A percentile compares a stretch with the other conserved stretches of the same genome.
Evolutionary conservation across 2,329 filamentous ascomycete genomes (phyloP).

Genomic region (Sporothrix globosa): DNA sequence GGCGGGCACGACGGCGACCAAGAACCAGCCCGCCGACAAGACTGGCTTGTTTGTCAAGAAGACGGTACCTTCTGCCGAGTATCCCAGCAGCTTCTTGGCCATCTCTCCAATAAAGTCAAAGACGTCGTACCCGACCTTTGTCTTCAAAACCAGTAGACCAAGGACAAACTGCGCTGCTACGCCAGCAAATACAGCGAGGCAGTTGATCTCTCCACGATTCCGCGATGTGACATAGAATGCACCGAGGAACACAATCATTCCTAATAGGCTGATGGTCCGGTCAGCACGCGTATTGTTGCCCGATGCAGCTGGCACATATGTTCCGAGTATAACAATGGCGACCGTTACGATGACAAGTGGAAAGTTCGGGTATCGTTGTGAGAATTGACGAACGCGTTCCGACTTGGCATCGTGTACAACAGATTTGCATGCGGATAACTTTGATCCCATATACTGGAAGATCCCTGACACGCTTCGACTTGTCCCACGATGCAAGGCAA

Average conservation of each 20-base stretch:
- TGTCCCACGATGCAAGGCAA: constrained; percentile 58
- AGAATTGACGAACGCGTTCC: background rate
- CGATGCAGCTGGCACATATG: constrained; percentile 72
- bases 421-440: background rate
- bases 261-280: constrained; percentile 79
- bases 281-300: constrained; percentile 77
- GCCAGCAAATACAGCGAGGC: constrained; percentile 83
- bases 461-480: background rate
- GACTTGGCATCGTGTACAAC: background rate
- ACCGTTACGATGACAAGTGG: constrained; percentile 61
- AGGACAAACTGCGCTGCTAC: constrained; percentile 89
- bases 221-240: constrained; percentile 71
- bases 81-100: constrained; percentile 73
- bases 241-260: constrained; percentile 70
- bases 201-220: constrained; percentile 65
- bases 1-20: constrained; percentile 78
- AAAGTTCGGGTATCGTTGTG: background rate
- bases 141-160: constrained; percentile 84
- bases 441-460: background rate
- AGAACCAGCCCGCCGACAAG: constrained; percentile 63
- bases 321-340: constrained; percentile 73
- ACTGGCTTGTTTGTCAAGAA: constrained; percentile 66
- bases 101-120: constrained; percentile 84
- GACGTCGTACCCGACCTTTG: constrained; percentile 76
- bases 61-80: constrained; percentile 69